These are phyloP conservation scores for Sclerotinia minor DNA, from an alignment of 2,329 filamentous ascomycete genomes.

Conservation along the genomic window DNA sequence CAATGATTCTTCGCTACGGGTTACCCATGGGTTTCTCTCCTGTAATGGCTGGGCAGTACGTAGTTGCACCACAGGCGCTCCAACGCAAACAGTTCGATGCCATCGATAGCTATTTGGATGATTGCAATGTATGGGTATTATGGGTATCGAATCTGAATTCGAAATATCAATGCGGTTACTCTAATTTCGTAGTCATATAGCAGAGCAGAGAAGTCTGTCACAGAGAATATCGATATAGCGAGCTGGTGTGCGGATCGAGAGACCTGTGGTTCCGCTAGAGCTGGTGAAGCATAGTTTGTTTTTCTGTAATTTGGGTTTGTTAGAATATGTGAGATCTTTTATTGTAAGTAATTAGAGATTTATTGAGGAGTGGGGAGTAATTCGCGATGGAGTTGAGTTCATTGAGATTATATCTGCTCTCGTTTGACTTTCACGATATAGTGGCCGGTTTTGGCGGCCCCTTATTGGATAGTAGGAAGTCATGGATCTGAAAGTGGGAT, in stretches of 20 bases:
- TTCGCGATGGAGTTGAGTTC: constrained; percentile 59
- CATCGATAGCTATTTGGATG: neutral
- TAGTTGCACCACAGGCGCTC: neutral
- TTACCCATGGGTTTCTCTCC: constrained; percentile 29
- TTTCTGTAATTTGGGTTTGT: constrained; percentile 53
- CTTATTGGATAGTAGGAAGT: neutral
- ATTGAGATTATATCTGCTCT: constrained; percentile 57
- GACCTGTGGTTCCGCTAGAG: constrained; percentile 74
- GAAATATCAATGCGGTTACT: neutral
- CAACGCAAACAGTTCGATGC: neutral
- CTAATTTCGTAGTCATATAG: constrained; percentile 54
- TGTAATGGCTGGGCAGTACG: neutral
- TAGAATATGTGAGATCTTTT: neutral
- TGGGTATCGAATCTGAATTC: neutral
- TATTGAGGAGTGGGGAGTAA: neutral
- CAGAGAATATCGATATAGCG: constrained; percentile 87
- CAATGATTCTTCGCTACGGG: constrained; percentile 40
- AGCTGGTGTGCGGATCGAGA: constrained; percentile 79
- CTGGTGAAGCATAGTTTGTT: constrained; percentile 78
- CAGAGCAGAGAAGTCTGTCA: constrained; percentile 67
- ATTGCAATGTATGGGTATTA: neutral
- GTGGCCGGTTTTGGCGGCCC: constrained; percentile 2
- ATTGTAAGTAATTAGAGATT: too few relatives aligned
- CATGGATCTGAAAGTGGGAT: neutral
- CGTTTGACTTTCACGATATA: constrained; percentile 5